Base-by-base conservation (phyloP, 805 yeast species). In the Yarrowia divulgata region DNA sequence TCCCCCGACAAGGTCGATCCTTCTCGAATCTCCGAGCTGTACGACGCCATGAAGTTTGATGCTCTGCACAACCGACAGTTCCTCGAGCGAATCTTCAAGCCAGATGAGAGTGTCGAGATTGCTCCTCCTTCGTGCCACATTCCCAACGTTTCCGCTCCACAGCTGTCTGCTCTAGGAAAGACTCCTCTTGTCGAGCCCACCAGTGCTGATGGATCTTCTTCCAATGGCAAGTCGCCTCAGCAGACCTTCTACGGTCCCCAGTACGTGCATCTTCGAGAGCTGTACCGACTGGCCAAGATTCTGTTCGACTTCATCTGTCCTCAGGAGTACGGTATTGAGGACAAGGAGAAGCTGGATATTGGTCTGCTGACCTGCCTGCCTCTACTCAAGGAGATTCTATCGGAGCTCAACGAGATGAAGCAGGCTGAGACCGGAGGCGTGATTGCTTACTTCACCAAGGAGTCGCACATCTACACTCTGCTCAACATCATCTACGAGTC, bases 31-130 rank as follows among this genome's bases (percentile, higher is more conserved):
- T 90, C 97, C 60, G 99, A 95, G 81, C 84, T 95, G 70, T 95
- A 95, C 77, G 99, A 95, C 79, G 94, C 99, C 1, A 94, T 95
- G 97, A 95, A 95, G 79, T 95, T 91, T 77, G 99, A 95, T 80
- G 99, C 98, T 8, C 83, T 95, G 69, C 99, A 95, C 79, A 95
- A 95, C 78, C 84, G 99, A 69, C 90, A 90, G 42, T 95, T 95
- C 76, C 81, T 95, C 77, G 91, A 90, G 76, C 87, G 87, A 72
- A 89, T 94, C 6, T 95, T 95, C 77, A 84, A 89, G 58, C 92
- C 91, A 49, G 84, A 82, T 54, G 76, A 77, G 12, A 70, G 73
- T 13, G 79, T 79, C 81, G 75, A 19, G 64, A 54, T 73, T 49
- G 73, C 69, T 46, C 74, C 75, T 29, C 73, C 75, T 6, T 69